Evolutionary conservation across 176 grass and related monocot species (phyloP).

Genomic region (Cocos nucifera): DNA sequence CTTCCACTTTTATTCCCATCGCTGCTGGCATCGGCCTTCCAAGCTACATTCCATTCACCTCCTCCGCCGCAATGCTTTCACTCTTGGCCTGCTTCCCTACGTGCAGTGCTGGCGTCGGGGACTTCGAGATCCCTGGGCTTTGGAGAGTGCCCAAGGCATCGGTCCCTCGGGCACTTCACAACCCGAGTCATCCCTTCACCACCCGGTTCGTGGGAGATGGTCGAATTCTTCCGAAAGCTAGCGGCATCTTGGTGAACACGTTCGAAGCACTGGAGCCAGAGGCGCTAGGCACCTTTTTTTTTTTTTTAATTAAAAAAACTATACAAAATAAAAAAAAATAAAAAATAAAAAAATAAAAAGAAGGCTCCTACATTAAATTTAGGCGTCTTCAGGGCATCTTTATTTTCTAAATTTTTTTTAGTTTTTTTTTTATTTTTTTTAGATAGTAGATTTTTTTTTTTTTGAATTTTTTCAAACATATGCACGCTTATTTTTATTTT

Average conservation of each 20-base stretch:
- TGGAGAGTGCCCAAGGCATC: not conserved
- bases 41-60: constrained; percentile 37
- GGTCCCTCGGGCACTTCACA: constrained; percentile 22
- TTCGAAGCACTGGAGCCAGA: constrained; percentile 43
- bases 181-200: constrained; percentile 40
- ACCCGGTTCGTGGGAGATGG: constrained; percentile 42
- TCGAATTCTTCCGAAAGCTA: constrained; percentile 5
- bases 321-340: too few relatives aligned
- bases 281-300: too few relatives aligned
- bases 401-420: too few relatives aligned
- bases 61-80: constrained; percentile 48
- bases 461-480: too few relatives aligned
- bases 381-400: too few relatives aligned
- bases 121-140: constrained; percentile 36
- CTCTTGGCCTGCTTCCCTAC: constrained; percentile 28
- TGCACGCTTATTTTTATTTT: too few relatives aligned
- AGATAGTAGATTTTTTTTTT: too few relatives aligned
- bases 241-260: constrained; percentile 42
- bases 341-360: too few relatives aligned
- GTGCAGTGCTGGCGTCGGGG: constrained; percentile 22
- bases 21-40: constrained; percentile 11
- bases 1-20: constrained; percentile 26
- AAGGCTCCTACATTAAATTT: too few relatives aligned
- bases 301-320: too few relatives aligned
- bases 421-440: too few relatives aligned